Evolutionary conservation across 306 rosid genomes (phyloP), one percentile per base, ranked within the genome.

Genomic region (Echinosophora koreensis): DNA sequence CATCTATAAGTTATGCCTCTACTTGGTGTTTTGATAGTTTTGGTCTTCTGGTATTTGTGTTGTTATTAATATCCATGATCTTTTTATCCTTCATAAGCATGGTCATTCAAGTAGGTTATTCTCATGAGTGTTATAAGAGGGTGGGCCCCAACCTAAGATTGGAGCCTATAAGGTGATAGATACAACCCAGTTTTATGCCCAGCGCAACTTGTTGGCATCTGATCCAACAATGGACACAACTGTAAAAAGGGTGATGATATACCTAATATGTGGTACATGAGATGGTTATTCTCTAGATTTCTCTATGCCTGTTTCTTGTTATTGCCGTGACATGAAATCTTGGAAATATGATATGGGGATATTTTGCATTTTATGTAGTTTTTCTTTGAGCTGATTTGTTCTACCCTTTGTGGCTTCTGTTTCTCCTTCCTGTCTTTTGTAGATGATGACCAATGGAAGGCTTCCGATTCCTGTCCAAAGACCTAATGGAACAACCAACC

Each of bases 381-480:
- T 13, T 17, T 39, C 27, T 4, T 39, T 8, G 10, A 1, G 56
- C 67, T 75, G 63, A 37, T 65, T 4, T 14, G 8, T 35, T 5
- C 22, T 9, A 14, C 55, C 63, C 10, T 35, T 75, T 12, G 58
- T 59, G 6, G 3, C 58, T 5, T 52, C 66, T 22, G 55, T 10
- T 38, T 49, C 49, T 69, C 9, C 50, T 68, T 41, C 37, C 14
- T 42, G 38, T 54, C n/a, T 18, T 52, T 74, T 66, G 67, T 77
- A 91, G 96, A 78, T 69, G 96, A 78, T 69, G 70, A 60, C 85
- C 59, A 91, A 81, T 60, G 59, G 74, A 69, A 84, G 93, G 85
- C 84, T 87, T 86, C 89, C 92, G 47, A 81, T 86, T 76, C 87
- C 97, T 46, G 84, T 56, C 70, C 92, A 84, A 34, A 91, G 93